Evolutionary conservation across 2,329 filamentous ascomycete genomes (phyloP), one percentile per base, ranked within the genome.

Genomic region (Botrytis porri): DNA sequence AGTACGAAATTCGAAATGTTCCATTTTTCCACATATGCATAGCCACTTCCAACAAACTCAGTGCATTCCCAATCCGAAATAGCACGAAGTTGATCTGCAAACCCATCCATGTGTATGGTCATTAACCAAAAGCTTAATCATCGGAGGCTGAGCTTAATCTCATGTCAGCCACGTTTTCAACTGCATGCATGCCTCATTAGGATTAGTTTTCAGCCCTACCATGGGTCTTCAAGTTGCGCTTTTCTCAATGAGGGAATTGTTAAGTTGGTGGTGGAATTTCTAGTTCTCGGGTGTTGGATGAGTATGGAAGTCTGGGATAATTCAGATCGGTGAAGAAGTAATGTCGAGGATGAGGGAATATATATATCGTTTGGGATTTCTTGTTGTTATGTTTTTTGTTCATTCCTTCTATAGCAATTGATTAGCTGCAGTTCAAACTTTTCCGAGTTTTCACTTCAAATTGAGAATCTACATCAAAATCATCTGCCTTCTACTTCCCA

Each of bases 131-230:
- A 57, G 65, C 51, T 57, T 59, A 57, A 57, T 57, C 65, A 57
- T 57, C 65, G 39, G 51, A 37, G 39, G 67, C 67, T 70, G 67
- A 37, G 67, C 22, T n/a, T 70, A 45, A 25, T 20, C 29, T 22
- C n/a, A 67, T 45, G 37, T 67, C 65, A 67, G 65, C 66, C 54
- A 69, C 29, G 8, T 37, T 70, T 39, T 35, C 25, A 59, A 73
- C 69, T 60, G 35, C 54, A 35, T 70, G 37, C 37, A 60, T 70
- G n/a, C 67, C 29, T 9, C 6, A 45, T 69, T 69, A 5, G 25
- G 67, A 0, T 61, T 61, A 37, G 67, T 62, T 8, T 35, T 5
- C 54, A 45, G 22, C 29, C 67, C n/a, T 39, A 57, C 25, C 0
- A 29, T 54, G 8, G 32, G 14, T 32, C 18, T 54, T 14, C 8